Base-by-base conservation (phyloP, 371 early-diverging fungal genomes). In the Lichtheimia ornata region DNA sequence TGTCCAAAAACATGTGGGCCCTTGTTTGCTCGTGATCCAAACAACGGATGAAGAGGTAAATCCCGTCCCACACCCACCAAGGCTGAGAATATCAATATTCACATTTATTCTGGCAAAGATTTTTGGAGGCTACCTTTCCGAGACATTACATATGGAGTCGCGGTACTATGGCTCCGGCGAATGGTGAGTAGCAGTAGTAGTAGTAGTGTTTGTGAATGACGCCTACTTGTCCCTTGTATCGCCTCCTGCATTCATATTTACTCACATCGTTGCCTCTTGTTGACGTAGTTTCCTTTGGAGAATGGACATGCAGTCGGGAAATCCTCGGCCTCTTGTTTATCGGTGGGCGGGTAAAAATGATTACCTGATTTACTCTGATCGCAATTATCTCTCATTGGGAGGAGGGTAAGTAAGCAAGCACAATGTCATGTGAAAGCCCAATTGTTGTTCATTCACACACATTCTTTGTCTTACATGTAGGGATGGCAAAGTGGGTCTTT, bases 21-120 rank as follows among this genome's bases (percentile, higher is more conserved):
- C 76, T 3, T 76, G 76, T 52, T 40, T 76, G 24, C 45, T 76
- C 22, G 69, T 73, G 9, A 66, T 74, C 45, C 67, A 59, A 35
- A 69, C 69, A 30, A 65, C 52, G 12, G 62, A 69, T 52, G 81
- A 84, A 41, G 77, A 83, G 59, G 92, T 89, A 86, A 62, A 7
- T 50, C 1, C 18, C 54, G 3, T n/a, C n/a, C 5, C 50, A 17
- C 5, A 11, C 11, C 25, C 17, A 5, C 25, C 17, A 5, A 6
- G 17, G 9, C 11, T 35, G 35, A 35, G 6, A 35, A 11, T 11
- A 35, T 6, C 9, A 35, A 18, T 15, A 3, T 15, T 18, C 44
- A 27, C 27, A n/a, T 30, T 22, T 47, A 35, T 28, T 27, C 61
- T 50, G 27, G 7, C 24, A 24, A 25, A 71, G 73, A 61, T 62